Conservation (phyloP, 73 alveolate species). For the Tetrahymena borealis region DNA sequence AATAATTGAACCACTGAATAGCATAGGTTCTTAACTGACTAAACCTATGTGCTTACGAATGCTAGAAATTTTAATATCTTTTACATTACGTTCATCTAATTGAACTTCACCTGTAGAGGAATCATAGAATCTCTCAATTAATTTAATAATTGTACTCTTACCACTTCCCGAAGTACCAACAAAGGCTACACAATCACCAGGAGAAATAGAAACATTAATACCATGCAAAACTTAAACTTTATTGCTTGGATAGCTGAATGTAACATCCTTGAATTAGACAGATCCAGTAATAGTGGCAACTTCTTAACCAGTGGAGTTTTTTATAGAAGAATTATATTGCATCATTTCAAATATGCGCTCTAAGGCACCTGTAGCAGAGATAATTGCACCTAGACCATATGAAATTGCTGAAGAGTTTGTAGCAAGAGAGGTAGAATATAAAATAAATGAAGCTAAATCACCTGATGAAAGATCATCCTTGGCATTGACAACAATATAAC, state of each 20-base stretch:
- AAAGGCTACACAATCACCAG: slow-evolving; percentile 74
- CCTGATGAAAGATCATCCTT: not conserved
- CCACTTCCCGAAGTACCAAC: slow-evolving; percentile 92
- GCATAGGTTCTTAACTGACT: slow-evolving; percentile 77
- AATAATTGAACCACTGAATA: slow-evolving; percentile 51
- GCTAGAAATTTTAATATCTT: slow-evolving; percentile 43
- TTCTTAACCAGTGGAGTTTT: slow-evolving; percentile 17
- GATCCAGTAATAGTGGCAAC: slow-evolving; percentile 45
- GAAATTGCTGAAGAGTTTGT: slow-evolving; percentile 19
- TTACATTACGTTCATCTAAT: slow-evolving; percentile 50
- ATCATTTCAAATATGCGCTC: slow-evolving; percentile 43
- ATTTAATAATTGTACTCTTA: slow-evolving; percentile 70
- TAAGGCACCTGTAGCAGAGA: slow-evolving; percentile 43
- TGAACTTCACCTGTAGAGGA: slow-evolving; percentile 59
- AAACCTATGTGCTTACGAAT: slow-evolving; percentile 63
- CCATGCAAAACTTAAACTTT: slow-evolving; percentile 49
- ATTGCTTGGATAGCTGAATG: slow-evolving; percentile 55
- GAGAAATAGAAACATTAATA: slow-evolving; percentile 44
- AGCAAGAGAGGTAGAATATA: slow-evolving; percentile 18
- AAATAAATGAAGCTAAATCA: slow-evolving; percentile 19
- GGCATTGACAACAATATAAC: slow-evolving; percentile 4
- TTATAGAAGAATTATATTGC: slow-evolving; percentile 11
- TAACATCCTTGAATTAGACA: slow-evolving; percentile 54
- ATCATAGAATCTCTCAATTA: slow-evolving; percentile 79
- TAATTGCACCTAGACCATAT: slow-evolving; percentile 23